Evolutionary conservation across 495 filamentous ascomycete species (phyloP), one percentile per base, ranked within the genome.

Genomic region (Aspergillus saccharolyticus): DNA sequence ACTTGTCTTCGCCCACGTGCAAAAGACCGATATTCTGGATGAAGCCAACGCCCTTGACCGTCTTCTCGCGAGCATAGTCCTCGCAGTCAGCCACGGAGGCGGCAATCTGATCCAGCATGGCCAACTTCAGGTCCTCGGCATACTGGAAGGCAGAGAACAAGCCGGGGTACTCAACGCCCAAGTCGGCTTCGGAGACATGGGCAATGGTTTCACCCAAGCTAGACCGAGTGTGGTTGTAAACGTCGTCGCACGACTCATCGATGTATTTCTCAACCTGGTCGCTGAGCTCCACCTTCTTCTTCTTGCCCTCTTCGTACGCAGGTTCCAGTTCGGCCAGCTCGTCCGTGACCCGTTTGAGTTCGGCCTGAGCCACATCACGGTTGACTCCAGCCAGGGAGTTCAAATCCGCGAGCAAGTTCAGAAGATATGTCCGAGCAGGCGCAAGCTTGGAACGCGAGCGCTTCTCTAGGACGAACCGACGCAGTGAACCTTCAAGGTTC

Each of bases 381-480:
- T 98, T 98, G 64, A 97, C 90, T 0, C 82, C 83, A 2, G 93
- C 93, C 42, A 98, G 77, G 9, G 83, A 83, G 58, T 89, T 80
- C 17, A 98, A 71, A 67, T 97, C 94, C 49, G 87, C 83, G 44
- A 98, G 80, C 43, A 97, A 82, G 67, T 98, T 97, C 61, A 92
- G 78, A n/a, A 98, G 85, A 64, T 97, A 98, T 4, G 92, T 97
- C 71, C 89, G 92, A 1, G 94, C 94, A 19, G 94, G 94, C 15
- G 94, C 94, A 61, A 98, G 82, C 73, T 98, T 98, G 14, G 93
- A 97, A 16, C 90, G 83, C 25, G 94, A 91, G 48, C 94, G 85
- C 75, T 96, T 97, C 65, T 97, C 94, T 47, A 98, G 85, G 33
- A 98, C 94, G 66, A 98, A 98, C 52, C 91, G 85, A 50, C 95